Percentiles rank a stretch among this genome's conserved stretches.
Evolutionary conservation across 345 rosid genomes (phyloP).

Genomic region (Cardamine occulta): DNA sequence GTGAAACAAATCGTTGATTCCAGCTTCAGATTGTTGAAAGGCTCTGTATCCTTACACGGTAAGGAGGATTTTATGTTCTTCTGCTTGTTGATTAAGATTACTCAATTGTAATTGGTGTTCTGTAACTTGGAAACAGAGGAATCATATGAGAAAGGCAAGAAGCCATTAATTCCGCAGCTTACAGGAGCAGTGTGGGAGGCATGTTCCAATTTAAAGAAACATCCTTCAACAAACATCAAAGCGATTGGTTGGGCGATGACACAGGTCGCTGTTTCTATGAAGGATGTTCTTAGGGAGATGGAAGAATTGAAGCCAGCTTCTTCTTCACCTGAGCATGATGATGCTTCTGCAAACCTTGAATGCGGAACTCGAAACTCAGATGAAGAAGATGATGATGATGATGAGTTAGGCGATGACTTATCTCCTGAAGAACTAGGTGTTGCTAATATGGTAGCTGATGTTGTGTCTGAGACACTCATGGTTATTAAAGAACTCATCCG

Average conservation of each 20-base stretch:
- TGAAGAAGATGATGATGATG: conserved; percentile 38
- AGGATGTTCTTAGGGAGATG: conserved; percentile 91
- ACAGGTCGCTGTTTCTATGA: conserved; percentile 69
- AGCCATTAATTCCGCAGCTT: conserved; percentile 53
- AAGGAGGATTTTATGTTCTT: conserved; percentile 19
- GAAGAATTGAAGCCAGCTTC: conserved; percentile 72
- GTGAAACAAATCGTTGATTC: conserved; percentile 68
- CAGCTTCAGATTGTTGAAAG: conserved; percentile 76
- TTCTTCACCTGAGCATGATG: conserved; percentile 12
- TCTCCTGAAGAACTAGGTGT: conserved; percentile 73
- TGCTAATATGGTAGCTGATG: conserved; percentile 51
- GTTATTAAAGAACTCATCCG: conserved; percentile 72
- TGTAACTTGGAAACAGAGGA: conserved; percentile 42
- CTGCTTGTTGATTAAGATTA: neutral
- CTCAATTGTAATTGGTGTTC: neutral
- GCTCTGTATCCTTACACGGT: conserved; percentile 64
- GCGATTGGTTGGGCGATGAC: conserved; percentile 80
- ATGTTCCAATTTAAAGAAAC: conserved; percentile 71
- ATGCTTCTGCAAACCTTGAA: conserved; percentile 39
- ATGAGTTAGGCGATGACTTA: conserved; percentile 64
- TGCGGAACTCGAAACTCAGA: conserved; percentile 26
- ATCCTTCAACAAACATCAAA: conserved; percentile 67
- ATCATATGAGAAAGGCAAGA: conserved; percentile 47
- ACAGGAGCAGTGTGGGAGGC: conserved; percentile 89
- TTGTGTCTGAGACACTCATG: conserved; percentile 58